Evolutionary conservation across 495 filamentous ascomycete genomes (phyloP), one percentile per base, ranked within the genome.

Genomic region (Daldinia childiae): DNA sequence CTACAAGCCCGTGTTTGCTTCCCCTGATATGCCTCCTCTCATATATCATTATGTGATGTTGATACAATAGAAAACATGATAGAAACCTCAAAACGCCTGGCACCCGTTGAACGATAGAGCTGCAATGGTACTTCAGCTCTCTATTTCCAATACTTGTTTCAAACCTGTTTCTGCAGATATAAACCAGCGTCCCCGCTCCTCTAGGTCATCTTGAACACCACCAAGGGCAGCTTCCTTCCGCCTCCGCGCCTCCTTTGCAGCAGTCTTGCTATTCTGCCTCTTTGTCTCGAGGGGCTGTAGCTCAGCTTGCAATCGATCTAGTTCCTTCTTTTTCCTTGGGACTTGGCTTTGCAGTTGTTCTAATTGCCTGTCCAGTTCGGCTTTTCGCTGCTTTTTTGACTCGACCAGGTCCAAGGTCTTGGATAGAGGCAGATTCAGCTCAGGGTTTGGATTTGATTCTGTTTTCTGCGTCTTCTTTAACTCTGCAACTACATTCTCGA

Each of bases 141-240:
- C 24, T 29, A 77, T 68, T 36, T 79, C 89, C 62, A 95, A 81
- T 76, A 96, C 82, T 54, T 86, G 86, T 72, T 86, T 89, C 78
- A 97, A 80, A 2, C 85, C 87, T 14, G 82, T 80, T 78, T 94
- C 92, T 1, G 89, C 87, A 30, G 90, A 89, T 66, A 87, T 87
- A 75, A 91, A 90, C 94, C 94, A 97, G 73, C 92, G 82, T 15
- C 92, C 94, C 78, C 87, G 87, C 79, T 93, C 90, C 75, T 96
- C 93, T 24, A 96, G 77, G 60, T 95, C 92, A 77, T 95, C 92
- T 58, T 88, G 90, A 30, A 90, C 86, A 0, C 90, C 89, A 52
- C 89, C 82, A 29, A 82, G 78, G 17, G 84, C 89, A 36, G 89
- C 85, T 74, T 92, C 90, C 78, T 90, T 93, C 79, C 92, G 90